Evolutionary conservation across 257 asterid species (phyloP).

Genomic region (Handroanthus guayacan): DNA sequence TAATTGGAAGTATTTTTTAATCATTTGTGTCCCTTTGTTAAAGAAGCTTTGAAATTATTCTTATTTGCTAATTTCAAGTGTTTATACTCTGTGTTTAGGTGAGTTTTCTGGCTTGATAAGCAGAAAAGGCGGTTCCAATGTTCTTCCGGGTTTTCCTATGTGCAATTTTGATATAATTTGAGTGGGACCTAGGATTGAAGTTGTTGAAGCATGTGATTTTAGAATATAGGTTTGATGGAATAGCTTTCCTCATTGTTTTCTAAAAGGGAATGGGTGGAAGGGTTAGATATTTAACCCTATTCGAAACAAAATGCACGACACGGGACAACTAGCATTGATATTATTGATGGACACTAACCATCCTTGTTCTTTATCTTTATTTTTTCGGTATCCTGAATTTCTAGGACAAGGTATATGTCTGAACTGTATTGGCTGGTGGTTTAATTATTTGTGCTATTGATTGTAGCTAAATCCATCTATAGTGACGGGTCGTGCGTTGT

Average conservation of each 20-base stretch:
- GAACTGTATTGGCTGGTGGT: neutral
- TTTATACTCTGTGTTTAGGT: neutral
- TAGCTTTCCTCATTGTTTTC: conserved; percentile 9
- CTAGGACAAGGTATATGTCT: neutral
- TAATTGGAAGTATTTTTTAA: neutral
- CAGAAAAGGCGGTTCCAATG: neutral
- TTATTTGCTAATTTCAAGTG: neutral
- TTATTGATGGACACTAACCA: neutral
- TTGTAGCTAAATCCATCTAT: neutral
- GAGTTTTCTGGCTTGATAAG: neutral
- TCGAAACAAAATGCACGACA: conserved; percentile 15
- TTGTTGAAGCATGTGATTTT: conserved; percentile 23
- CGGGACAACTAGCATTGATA: conserved; percentile 5
- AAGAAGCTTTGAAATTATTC: neutral
- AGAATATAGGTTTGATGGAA: conserved; percentile 12
- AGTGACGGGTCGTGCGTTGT: conserved; percentile 21
- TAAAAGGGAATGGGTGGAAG: neutral
- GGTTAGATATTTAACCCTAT: conserved; percentile 1
- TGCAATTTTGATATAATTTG: neutral
- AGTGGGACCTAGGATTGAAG: conserved; percentile 13
- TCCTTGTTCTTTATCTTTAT: neutral
- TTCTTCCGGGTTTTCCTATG: neutral
- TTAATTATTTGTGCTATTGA: neutral
- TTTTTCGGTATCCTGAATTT: neutral
- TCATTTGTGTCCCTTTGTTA: neutral